Conservation (phyloP, 257 asterid species). For the Cordia subcordata region DNA sequence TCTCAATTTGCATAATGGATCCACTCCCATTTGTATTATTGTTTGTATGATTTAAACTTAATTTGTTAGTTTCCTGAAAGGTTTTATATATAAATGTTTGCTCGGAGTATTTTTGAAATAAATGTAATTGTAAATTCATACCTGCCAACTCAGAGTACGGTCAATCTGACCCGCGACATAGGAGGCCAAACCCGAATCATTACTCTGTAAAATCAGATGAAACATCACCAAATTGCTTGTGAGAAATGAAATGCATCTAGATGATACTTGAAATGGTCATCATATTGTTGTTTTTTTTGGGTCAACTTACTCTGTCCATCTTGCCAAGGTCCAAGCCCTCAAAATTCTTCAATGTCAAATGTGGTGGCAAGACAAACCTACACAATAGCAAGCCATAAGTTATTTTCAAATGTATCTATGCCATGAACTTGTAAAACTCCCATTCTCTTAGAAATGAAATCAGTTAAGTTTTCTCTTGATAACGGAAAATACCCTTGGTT, state of each 20-base stretch:
- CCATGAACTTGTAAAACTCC: too few relatives aligned
- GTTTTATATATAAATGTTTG: too few relatives aligned
- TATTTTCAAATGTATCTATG: background rate
- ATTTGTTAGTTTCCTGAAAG: too few relatives aligned
- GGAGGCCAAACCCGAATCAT: slow-evolving; percentile 82
- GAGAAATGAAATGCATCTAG: slow-evolving; percentile 4
- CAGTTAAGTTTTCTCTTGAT: too few relatives aligned
- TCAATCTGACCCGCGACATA: slow-evolving; percentile 91
- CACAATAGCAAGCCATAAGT: slow-evolving; percentile 7
- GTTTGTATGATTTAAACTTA: too few relatives aligned
- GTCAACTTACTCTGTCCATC: slow-evolving; percentile 62
- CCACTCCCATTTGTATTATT: too few relatives aligned
- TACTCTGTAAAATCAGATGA: slow-evolving; percentile 37
- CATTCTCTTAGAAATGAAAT: too few relatives aligned
- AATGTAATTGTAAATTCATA: too few relatives aligned
- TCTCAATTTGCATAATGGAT: too few relatives aligned
- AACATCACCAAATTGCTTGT: slow-evolving; percentile 2
- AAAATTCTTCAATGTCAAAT: slow-evolving; percentile 69
- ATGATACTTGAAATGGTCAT: background rate
- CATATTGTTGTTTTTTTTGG: background rate
- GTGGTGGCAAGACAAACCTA: slow-evolving; percentile 53
- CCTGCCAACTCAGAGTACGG: slow-evolving; percentile 94
- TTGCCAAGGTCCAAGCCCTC: slow-evolving; percentile 83
- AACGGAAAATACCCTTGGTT: too few relatives aligned
- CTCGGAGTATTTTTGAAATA: too few relatives aligned